These are phyloP conservation scores for Nakaseomyces nivariensis DNA, from an alignment of 1,139 yeast genomes.

Conservation along the genomic window DNA sequence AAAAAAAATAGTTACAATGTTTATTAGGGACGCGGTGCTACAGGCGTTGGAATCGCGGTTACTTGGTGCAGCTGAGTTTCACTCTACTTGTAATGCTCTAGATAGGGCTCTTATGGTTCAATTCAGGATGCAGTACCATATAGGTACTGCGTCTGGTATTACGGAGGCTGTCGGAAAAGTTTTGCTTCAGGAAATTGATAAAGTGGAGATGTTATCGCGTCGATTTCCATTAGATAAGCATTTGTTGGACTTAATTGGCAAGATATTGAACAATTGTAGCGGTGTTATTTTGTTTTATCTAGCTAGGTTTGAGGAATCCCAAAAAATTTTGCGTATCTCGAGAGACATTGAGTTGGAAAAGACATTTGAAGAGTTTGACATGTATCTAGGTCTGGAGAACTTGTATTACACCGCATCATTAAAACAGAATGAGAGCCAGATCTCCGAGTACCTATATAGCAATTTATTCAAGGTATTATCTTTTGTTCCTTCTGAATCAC, in stretches of 20 bases:
- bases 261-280: conserved; percentile 15
- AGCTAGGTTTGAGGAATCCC: conserved; percentile 9
- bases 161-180: conserved; percentile 12
- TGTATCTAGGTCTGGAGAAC: conserved; percentile 20
- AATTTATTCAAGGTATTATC: conserved; percentile 2
- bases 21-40: conserved; percentile 8
- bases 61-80: conserved; percentile 20
- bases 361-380: conserved; percentile 8
- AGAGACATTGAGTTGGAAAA: conserved; percentile 5
- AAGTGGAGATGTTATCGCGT: conserved; percentile 9
- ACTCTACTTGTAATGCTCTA: conserved; percentile 15
- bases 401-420: conserved; percentile 17
- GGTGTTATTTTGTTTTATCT: conserved; percentile 16
- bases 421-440: neutral
- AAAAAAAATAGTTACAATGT: neutral
- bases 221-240: conserved; percentile 6
- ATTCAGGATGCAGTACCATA: conserved; percentile 23
- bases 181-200: conserved; percentile 16
- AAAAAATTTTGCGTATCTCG: conserved; percentile 8
- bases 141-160: conserved; percentile 8
- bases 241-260: conserved; percentile 10
- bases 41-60: conserved; percentile 19
- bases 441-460: neutral
- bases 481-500: conserved; percentile 11
- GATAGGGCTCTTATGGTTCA: conserved; percentile 22